Evolutionary conservation across 2,329 filamentous ascomycete genomes (phyloP).

Genomic region (Trichoderma endophyticum): DNA sequence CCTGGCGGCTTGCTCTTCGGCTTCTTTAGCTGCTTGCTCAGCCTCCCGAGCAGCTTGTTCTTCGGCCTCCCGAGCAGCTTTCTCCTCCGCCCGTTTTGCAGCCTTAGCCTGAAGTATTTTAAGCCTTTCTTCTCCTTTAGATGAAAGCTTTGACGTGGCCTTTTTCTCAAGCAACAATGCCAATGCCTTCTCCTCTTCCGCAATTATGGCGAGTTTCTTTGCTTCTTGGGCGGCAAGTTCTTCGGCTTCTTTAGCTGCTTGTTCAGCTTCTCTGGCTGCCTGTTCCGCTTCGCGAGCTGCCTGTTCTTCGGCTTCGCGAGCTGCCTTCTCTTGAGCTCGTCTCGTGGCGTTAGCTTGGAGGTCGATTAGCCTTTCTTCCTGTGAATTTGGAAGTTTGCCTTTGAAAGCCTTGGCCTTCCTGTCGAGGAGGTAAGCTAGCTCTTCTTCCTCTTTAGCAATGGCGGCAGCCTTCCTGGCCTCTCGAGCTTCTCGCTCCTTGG

Average conservation of each 20-base stretch:
- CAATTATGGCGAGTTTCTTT: slow-evolving; percentile 21
- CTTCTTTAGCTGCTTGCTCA: slow-evolving; percentile 23
- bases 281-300: slow-evolving; percentile 27
- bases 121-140: not conserved
- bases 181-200: slow-evolving; percentile 38
- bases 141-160: slow-evolving; percentile 33
- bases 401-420: slow-evolving; percentile 49
- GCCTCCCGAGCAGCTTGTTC: slow-evolving; percentile 25
- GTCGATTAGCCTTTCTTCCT: slow-evolving; percentile 42
- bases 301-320: slow-evolving; percentile 34
- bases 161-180: slow-evolving; percentile 46
- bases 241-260: slow-evolving; percentile 18
- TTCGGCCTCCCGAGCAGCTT: slow-evolving; percentile 27
- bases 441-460: slow-evolving; percentile 33
- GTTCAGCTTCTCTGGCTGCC: slow-evolving; percentile 25
- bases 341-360: slow-evolving; percentile 35
- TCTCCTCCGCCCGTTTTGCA: slow-evolving; percentile 8
- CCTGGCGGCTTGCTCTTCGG: slow-evolving; percentile 20
- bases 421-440: slow-evolving; percentile 41
- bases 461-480: slow-evolving; percentile 21
- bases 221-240: slow-evolving; percentile 2
- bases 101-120: not conserved
- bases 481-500: slow-evolving; percentile 31
- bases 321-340: slow-evolving; percentile 37
- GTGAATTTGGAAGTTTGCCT: slow-evolving; percentile 43